Conservation (phyloP, 2,329 filamentous ascomycete species). For the Biscogniauxia sp. region DNA sequence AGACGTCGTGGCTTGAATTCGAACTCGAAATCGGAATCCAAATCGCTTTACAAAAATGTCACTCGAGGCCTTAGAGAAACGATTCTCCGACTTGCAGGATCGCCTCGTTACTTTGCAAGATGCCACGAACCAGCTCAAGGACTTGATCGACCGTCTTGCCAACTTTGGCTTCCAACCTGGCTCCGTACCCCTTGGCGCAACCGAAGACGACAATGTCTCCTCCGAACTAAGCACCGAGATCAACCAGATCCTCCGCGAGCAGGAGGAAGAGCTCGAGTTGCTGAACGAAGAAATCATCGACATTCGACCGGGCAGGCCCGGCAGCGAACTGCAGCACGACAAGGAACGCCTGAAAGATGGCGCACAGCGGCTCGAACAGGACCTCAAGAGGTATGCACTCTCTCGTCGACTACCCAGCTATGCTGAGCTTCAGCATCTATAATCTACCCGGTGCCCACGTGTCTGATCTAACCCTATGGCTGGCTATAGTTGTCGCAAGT, state of each 20-base stretch:
- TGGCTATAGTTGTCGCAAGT: constrained; percentile 49
- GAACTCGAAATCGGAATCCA: background rate
- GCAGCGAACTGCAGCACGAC: constrained; percentile 58
- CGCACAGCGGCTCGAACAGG: constrained; percentile 63
- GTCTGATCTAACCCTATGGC: constrained; percentile 14
- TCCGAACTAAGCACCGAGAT: constrained; percentile 80
- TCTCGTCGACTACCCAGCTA: too few relatives aligned
- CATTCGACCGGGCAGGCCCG: constrained; percentile 50
- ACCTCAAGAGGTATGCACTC: constrained; percentile 63
- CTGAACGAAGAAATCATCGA: constrained; percentile 76
- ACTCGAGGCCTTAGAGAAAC: constrained; percentile 60
- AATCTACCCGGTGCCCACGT: background rate
- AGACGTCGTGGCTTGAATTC: background rate
- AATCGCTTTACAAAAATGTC: constrained; percentile 47
- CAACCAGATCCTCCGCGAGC: constrained; percentile 70
- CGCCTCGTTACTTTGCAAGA: constrained; percentile 59
- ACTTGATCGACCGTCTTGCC: constrained; percentile 59
- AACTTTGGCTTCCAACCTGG: constrained; percentile 58
- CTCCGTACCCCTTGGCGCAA: constrained; percentile 49
- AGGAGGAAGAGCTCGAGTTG: constrained; percentile 81
- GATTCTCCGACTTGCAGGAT: constrained; percentile 59
- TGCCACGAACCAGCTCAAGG: constrained; percentile 55
- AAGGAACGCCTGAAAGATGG: constrained; percentile 65
- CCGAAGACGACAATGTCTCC: constrained; percentile 54
- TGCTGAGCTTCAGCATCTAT: background rate